A percentile compares a stretch with the other conserved stretches of the same genome.
phyloP scores from a whole-genome alignment of 805 yeast genomes.

The Pichia ethanolica region DNA sequence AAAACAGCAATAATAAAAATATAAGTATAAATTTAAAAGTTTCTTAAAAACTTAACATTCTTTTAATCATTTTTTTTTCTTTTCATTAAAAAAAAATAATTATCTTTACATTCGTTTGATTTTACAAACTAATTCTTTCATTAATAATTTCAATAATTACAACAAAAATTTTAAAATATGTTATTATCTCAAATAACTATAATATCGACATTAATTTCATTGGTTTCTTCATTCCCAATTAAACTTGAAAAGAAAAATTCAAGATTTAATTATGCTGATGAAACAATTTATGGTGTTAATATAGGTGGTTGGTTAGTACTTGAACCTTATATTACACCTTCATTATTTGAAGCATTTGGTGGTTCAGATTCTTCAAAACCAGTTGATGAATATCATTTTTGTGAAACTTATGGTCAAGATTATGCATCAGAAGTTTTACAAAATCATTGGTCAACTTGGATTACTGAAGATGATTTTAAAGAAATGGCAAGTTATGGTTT shows the following conservation, averaged over 20 bases:
- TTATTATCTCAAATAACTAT: not conserved
- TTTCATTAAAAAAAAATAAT: no score
- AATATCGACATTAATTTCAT: not conserved
- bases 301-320: conserved; percentile 88
- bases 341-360: conserved; percentile 51
- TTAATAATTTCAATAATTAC: no score
- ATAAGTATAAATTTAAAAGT: no score
- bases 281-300: conserved; percentile 54
- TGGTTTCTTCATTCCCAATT: conserved; percentile 22
- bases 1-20: no score
- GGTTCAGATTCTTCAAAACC: conserved; percentile 43
- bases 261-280: conserved; percentile 26
- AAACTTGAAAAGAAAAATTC: conserved; percentile 23
- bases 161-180: no score
- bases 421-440: conserved; percentile 45
- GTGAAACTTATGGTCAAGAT: conserved; percentile 52
- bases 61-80: no score
- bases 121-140: no score
- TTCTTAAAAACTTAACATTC: no score
- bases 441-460: conserved; percentile 74
- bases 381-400: conserved; percentile 75
- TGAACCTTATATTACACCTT: conserved; percentile 82
- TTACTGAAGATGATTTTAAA: conserved; percentile 63
- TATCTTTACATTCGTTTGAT: not conserved
- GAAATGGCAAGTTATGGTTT: conserved; percentile 56